These are phyloP conservation scores for Pascua sp. DNA, from an alignment of 1,284 basidiomycete species.

Conservation along the genomic window DNA sequence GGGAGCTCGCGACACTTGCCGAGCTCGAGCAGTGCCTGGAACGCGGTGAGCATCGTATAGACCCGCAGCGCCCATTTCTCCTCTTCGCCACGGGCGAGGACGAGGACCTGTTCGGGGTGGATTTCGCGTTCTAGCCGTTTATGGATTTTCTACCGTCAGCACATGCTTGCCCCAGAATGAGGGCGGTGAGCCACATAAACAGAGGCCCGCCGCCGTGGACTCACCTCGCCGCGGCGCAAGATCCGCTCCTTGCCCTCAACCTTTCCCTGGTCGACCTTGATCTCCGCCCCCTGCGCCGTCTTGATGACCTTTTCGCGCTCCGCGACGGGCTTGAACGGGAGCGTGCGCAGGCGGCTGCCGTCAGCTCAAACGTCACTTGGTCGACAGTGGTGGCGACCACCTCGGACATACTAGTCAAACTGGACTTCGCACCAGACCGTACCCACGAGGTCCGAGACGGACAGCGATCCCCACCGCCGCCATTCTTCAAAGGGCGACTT, in stretches of 20 bases:
- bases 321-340: slow-evolving; percentile 56
- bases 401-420: slow-evolving; percentile 43
- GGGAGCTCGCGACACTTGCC: slow-evolving; percentile 66
- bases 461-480: slow-evolving; percentile 39
- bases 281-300: slow-evolving; percentile 63
- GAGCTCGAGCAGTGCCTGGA: slow-evolving; percentile 55
- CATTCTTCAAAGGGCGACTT: slow-evolving; percentile 35
- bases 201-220: too few relatives aligned
- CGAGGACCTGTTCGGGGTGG: slow-evolving; percentile 58
- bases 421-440: slow-evolving; percentile 55
- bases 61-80: slow-evolving; percentile 69
- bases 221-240: slow-evolving; percentile 61
- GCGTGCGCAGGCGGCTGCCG: slow-evolving; percentile 42
- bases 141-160: slow-evolving; percentile 59
- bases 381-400: too few relatives aligned
- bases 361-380: background rate
- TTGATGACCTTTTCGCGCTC: slow-evolving; percentile 61
- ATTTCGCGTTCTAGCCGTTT: slow-evolving; percentile 73
- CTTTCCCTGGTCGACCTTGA: slow-evolving; percentile 59
- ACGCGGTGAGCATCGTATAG: slow-evolving; percentile 60
- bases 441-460: slow-evolving; percentile 55
- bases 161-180: too few relatives aligned
- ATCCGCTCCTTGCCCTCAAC: slow-evolving; percentile 61
- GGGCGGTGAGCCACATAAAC: too few relatives aligned
- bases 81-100: slow-evolving; percentile 57